Conservation (phyloP, 73 alveolate species). For the Diophrys sp. region DNA sequence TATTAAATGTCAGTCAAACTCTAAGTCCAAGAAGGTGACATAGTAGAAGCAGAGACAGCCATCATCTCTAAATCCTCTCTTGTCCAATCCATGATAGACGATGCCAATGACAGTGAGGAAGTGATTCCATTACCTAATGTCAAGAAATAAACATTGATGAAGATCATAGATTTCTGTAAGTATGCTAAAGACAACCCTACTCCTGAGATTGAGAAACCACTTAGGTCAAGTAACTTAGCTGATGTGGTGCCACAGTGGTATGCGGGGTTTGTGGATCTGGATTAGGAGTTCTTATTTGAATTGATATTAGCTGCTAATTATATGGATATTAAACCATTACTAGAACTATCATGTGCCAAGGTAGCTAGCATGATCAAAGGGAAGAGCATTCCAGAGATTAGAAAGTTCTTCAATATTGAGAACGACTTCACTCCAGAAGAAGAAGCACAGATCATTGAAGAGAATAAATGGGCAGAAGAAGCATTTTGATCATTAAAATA, state of each 20-base stretch:
- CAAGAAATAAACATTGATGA: slow-evolving; percentile 74
- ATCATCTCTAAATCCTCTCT: slow-evolving; percentile 72
- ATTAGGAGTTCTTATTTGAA: slow-evolving; percentile 83
- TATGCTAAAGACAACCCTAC: slow-evolving; percentile 72
- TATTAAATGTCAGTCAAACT: slow-evolving; percentile 38
- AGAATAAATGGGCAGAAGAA: slow-evolving; percentile 86
- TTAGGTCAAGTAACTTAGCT: slow-evolving; percentile 71
- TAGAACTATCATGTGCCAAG: slow-evolving; percentile 91
- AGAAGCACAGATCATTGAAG: slow-evolving; percentile 88
- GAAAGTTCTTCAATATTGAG: slow-evolving; percentile 81
- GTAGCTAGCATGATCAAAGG: slow-evolving; percentile 87
- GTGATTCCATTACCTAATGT: slow-evolving; percentile 92
- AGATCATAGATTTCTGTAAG: slow-evolving; percentile 78
- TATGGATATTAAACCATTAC: slow-evolving; percentile 75
- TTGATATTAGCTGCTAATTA: slow-evolving; percentile 91
- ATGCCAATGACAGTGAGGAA: slow-evolving; percentile 54
- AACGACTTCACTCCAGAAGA: slow-evolving; percentile 92
- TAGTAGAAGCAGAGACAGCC: slow-evolving; percentile 61
- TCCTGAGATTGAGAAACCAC: slow-evolving; percentile 91
- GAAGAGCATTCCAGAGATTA: slow-evolving; percentile 75
- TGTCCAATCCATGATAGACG: slow-evolving; percentile 80
- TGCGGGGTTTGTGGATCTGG: slow-evolving; percentile 81
- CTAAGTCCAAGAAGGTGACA: slow-evolving; percentile 52
- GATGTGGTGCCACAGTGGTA: slow-evolving; percentile 87
- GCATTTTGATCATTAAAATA: slow-evolving; percentile 22